Evolutionary conservation across 2,329 filamentous ascomycete genomes (phyloP), one percentile per base, ranked within the genome.

Genomic region (Piedraia hortae): DNA sequence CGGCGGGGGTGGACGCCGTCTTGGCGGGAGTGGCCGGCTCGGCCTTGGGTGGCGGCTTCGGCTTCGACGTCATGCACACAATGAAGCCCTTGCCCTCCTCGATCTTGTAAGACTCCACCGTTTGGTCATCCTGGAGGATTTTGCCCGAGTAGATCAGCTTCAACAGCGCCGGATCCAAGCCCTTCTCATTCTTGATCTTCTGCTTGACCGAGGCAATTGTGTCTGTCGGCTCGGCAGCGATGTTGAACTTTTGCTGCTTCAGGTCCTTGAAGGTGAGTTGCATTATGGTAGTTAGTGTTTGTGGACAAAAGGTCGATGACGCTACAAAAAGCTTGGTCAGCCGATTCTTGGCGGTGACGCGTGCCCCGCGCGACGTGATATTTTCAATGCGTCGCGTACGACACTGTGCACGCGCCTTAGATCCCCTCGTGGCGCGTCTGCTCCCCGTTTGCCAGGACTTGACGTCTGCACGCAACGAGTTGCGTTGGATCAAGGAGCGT

Each of bases 11-110:
- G 16, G 42, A 37, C 21, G 32, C 32, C 15, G 62, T 55, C 24
- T 54, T 46, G 12, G 54, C 48, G 15, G 38, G 28, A 26, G 39
- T 43, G 31, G 55, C 47, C 15, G 55, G 48, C 25, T 28, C 28
- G 12, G 27, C 28, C 22, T 31, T 31, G 3, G 28, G 27, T 5
- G 28, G 20, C 8, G 65, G 50, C 55, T 90, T 91, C 33, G 74
- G 71, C 65, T 93, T 93, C 44, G 75, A 77, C 38, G 89, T 69
- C 67, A 97, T 90, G 54, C 85, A 97, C 28, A 97, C 85, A 39
- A 97, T 78, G 46, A 93, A 97, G 16, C 85, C 85, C 59, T 93
- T 97, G n/a, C n/a, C n/a, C 61, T 93, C 85, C 51, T 97, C 82
- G 31, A 97, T 93, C 51, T 77, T 90, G 56, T 93, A 93, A 18